Base-by-base conservation (phyloP, 768 basidiomycete genomes). In the Pseudohyphozyma bogoriensis region DNA sequence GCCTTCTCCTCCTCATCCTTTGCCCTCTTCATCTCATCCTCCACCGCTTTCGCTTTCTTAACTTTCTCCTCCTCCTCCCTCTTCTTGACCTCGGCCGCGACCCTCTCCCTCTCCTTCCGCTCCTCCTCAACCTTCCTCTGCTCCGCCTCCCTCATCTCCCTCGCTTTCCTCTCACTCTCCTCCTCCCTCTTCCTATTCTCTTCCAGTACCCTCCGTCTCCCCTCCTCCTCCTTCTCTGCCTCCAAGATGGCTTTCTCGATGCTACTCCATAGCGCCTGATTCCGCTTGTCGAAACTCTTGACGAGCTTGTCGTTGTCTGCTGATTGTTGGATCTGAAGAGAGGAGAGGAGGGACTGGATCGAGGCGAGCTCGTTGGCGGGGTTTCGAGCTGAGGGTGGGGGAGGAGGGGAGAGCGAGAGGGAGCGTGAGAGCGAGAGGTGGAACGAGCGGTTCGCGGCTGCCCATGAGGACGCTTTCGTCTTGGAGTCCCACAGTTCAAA, bases 11-110 rank as follows among this genome's bases (percentile, higher is more conserved):
- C 63, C 29, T 64, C 65, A 32, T 24, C 55, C 62, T 15, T 54
- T 56, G 3, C 64, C 65, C 36, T 61, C 58, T 47, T 61, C 51
- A 28, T 42, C 55, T 15, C 40, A 26, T 51, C 56, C 40, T 47
- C 59, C 45, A 52, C 64, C 61, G 51, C 59, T 51, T 36, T 58
- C 51, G 74, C 76, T 26, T 69, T 75, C 49, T 71, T 69, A 62
- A 73, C 72, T 40, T 67, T 42, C 24, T 28, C 29, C 58, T 56
- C 75, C 62, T 77, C 71, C 63, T 72, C 74, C 44, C 74, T 73
- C 55, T 73, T 67, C 65, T 74, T 68, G 68, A 78, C 58, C 42
- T 58, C 60, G 11, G 61, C 68, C 35, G 24, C 55, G 61, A 33
- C 62, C 40, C 15, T 65, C 64, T 46, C 58, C 61, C 51, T 61